Evolutionary conservation across 2,329 filamentous ascomycete species (phyloP).

Genomic region (Beauveria scarabaeidicola): DNA sequence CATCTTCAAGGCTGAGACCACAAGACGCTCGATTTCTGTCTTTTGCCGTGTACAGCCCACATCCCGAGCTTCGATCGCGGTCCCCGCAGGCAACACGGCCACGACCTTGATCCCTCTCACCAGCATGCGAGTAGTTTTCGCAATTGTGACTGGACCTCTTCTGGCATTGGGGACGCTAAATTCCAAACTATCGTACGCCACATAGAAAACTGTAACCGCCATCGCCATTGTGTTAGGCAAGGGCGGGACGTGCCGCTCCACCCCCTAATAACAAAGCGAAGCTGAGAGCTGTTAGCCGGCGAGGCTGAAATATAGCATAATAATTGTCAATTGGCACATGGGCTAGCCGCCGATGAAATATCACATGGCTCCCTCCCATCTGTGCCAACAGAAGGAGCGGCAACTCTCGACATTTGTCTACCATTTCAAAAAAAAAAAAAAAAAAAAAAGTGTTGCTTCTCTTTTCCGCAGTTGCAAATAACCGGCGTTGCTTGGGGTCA

Average conservation of each 20-base stretch:
- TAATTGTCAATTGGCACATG: neutral
- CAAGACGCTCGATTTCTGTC: too few species aligned
- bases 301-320: slow-evolving; percentile 2
- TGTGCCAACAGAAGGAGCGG: too few species aligned
- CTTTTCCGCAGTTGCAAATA: too few species aligned
- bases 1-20: neutral
- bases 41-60: neutral
- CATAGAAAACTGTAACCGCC: neutral
- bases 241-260: slow-evolving; percentile 8
- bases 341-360: neutral
- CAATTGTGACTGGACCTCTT: neutral
- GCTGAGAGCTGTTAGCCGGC: neutral
- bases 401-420: too few species aligned
- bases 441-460: too few species aligned
- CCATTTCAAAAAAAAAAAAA: too few species aligned
- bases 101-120: neutral
- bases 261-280: neutral
- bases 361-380: neutral
- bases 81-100: too few species aligned
- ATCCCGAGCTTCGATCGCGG: neutral
- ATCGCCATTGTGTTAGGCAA: neutral
- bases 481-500: too few species aligned
- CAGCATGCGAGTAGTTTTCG: neutral
- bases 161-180: neutral
- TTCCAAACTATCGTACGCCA: neutral